Percentiles rank a stretch among this genome's conserved stretches.
These are phyloP conservation scores for Balamuthia mandrillaris DNA, from an alignment of 208 protist genomes.

Conservation along the genomic window DNA sequence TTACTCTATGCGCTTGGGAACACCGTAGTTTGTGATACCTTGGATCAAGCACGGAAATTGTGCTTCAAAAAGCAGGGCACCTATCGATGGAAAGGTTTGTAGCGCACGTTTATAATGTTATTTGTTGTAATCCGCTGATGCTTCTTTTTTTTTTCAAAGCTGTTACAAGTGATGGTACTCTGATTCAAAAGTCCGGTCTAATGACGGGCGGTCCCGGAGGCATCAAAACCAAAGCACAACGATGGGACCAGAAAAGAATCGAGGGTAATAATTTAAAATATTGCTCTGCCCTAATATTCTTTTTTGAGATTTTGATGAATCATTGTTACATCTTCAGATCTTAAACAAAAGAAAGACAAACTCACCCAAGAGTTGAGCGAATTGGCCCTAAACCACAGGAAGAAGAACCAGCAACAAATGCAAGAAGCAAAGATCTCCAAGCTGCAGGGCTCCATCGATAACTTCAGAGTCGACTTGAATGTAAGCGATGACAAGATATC, in stretches of 20 bases:
- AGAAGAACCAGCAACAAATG: constrained; percentile 22
- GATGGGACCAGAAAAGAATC: constrained; percentile 86
- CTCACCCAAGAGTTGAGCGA: constrained; percentile 15
- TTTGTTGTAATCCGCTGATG: background rate
- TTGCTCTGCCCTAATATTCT: background rate
- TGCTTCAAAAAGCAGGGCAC: background rate
- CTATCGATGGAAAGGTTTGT: background rate
- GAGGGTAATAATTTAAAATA: background rate
- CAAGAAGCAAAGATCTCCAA: constrained; percentile 35
- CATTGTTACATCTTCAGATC: background rate
- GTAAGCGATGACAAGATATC: constrained; percentile 8
- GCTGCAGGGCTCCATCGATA: constrained; percentile 65
- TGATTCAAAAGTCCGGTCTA: constrained; percentile 89
- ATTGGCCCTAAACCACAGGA: background rate
- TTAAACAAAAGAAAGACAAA: background rate
- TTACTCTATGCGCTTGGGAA: constrained; percentile 90
- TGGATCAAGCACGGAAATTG: constrained; percentile 77
- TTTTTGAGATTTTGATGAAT: background rate
- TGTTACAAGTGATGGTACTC: constrained; percentile 90
- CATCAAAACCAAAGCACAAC: constrained; percentile 78
- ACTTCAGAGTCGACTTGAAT: constrained; percentile 63
- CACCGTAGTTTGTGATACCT: constrained; percentile 90
- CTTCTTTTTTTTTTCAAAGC: constrained; percentile 54
- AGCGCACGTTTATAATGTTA: background rate
- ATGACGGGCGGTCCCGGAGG: constrained; percentile 88